Percentiles rank a stretch among this genome's conserved stretches.
These are phyloP conservation scores for Chlorella sorokiniana DNA, from an alignment of 139 green algal species.

Conservation along the genomic window DNA sequence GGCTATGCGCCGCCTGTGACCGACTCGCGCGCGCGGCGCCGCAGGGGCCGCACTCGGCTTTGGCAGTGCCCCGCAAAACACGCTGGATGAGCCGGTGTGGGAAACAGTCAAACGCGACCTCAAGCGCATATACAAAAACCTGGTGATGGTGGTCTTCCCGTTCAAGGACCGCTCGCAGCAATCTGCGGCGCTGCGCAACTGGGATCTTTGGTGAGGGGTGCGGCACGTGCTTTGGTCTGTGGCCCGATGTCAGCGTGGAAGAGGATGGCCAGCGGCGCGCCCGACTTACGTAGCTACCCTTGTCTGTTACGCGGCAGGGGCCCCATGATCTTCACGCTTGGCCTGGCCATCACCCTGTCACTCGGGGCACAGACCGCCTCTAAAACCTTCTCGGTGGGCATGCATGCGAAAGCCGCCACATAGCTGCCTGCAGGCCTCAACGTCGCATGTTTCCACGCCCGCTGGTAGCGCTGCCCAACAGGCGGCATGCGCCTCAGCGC, in stretches of 20 bases:
- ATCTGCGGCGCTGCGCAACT: constrained; percentile 86
- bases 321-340: constrained; percentile 89
- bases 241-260: too few relatives aligned
- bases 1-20: not conserved
- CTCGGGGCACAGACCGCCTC: constrained; percentile 63
- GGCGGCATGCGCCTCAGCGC: not conserved
- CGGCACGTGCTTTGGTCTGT: too few relatives aligned
- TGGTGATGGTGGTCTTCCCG: constrained; percentile 82
- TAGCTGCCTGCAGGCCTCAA: not conserved
- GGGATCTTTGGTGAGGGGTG: constrained; percentile 92
- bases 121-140: constrained; percentile 85
- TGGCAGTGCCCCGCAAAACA: constrained; percentile 57
- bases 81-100: constrained; percentile 91
- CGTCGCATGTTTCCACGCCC: not conserved
- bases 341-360: constrained; percentile 77
- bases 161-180: constrained; percentile 77
- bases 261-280: too few relatives aligned
- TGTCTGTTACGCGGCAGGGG: constrained; percentile 52
- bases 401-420: not conserved
- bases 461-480: not conserved
- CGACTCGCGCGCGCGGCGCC: not conserved
- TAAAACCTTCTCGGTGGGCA: constrained; percentile 80
- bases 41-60: constrained; percentile 31
- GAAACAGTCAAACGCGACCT: constrained; percentile 91
- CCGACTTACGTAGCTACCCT: too few relatives aligned